These are phyloP conservation scores for Diplodia corticola DNA, from an alignment of 2,329 filamentous ascomycete genomes.

Conservation along the genomic window DNA sequence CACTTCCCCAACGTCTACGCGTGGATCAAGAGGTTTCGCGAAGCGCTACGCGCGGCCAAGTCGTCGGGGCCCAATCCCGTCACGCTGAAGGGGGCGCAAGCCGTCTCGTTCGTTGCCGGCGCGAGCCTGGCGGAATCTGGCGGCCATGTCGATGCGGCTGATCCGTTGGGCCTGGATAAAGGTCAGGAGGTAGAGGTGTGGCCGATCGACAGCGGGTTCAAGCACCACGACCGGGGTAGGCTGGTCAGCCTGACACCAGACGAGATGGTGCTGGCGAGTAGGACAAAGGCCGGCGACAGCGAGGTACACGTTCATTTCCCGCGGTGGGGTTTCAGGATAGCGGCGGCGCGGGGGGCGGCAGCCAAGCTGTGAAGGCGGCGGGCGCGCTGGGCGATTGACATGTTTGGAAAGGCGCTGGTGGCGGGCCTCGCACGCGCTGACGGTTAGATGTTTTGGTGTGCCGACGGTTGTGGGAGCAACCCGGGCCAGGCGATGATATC, in stretches of 20 bases:
- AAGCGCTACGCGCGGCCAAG: conserved; percentile 48
- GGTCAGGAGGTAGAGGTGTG: conserved; percentile 55
- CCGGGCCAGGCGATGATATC: conserved; percentile 1
- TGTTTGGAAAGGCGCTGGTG: neutral
- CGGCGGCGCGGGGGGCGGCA: conserved; percentile 19
- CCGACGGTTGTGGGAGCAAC: conserved; percentile 14
- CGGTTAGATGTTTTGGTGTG: conserved; percentile 1
- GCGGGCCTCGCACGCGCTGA: neutral
- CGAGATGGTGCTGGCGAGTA: conserved; percentile 32
- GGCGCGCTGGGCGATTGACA: neutral
- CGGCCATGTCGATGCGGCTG: conserved; percentile 48
- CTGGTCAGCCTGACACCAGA: conserved; percentile 32
- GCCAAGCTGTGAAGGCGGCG: conserved; percentile 9
- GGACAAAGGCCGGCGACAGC: conserved; percentile 18
- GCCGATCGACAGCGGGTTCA: conserved; percentile 36
- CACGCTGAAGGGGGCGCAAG: conserved; percentile 56
- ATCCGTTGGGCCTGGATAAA: conserved; percentile 55
- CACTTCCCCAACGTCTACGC: conserved; percentile 62
- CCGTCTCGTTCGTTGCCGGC: conserved; percentile 49
- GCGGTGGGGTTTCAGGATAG: conserved; percentile 32
- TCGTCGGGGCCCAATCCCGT: conserved; percentile 42
- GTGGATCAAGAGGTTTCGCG: conserved; percentile 65
- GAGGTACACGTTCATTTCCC: conserved; percentile 31
- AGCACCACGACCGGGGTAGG: conserved; percentile 32
- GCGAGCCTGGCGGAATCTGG: conserved; percentile 51